Conservation (phyloP, 2,329 filamentous ascomycete genomes). For the Raffaelea albimanens region DNA sequence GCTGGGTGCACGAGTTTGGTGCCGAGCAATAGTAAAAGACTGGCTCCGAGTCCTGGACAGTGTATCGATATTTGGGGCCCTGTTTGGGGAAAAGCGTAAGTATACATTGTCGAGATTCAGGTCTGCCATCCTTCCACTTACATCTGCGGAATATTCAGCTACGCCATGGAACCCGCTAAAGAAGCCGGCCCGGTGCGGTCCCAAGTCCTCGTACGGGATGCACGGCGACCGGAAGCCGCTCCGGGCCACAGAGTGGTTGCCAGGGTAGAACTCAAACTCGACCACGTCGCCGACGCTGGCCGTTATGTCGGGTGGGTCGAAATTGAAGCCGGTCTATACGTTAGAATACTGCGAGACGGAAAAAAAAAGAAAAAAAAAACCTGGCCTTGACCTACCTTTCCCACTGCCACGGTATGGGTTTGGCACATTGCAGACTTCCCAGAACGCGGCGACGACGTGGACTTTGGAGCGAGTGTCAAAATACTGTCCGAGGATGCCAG, state of each 20-base stretch:
- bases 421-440: too few relatives aligned
- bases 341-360: conserved; percentile 21
- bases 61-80: conserved; percentile 31
- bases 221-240: conserved; percentile 52
- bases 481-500: too few relatives aligned
- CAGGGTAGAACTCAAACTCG: conserved; percentile 53
- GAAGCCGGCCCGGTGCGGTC: conserved; percentile 38
- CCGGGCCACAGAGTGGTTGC: conserved; percentile 54
- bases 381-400: conserved; percentile 17
- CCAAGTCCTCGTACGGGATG: conserved; percentile 48
- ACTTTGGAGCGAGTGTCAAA: too few relatives aligned
- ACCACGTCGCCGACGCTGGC: conserved; percentile 39
- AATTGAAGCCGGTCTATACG: conserved; percentile 22
- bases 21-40: conserved; percentile 65
- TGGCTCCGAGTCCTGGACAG: conserved; percentile 52
- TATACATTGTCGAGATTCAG: not conserved
- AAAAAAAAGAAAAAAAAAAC: not conserved
- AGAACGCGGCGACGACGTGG: too few relatives aligned
- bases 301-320: conserved; percentile 23
- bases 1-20: conserved; percentile 50
- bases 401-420: conserved; percentile 16
- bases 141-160: conserved; percentile 34
- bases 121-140: conserved; percentile 19
- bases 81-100: conserved; percentile 14
- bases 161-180: conserved; percentile 41